Evolutionary conservation across 2,329 filamentous ascomycete genomes (phyloP), one percentile per base, ranked within the genome.

Genomic region (Colletotrichum truncatum): DNA sequence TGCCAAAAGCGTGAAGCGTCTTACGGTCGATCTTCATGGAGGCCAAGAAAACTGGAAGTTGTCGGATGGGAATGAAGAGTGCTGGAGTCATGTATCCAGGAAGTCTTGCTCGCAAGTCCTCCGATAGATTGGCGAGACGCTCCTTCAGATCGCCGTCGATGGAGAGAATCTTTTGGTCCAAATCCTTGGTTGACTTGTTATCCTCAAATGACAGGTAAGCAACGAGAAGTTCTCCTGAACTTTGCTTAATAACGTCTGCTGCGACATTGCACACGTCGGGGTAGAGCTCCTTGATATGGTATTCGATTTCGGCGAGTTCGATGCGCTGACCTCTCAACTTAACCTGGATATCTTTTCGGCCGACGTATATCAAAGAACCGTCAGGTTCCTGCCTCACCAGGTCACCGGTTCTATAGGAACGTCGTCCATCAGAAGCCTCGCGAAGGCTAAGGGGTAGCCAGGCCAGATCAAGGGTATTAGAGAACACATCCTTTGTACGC

Each of bases 31-130:
- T 46, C 43, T 73, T 73, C 7, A 68, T 68, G 5, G 68, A 68
- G 1, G 34, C 26, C 0, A 56, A 68, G 30, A 64, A 43, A 2
- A 70, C n/a, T n/a, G 71, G 36, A 72, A 39, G 6, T 34, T 25
- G 2, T 43, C 41, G 6, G 71, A 52, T 4, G 62, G 43, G 16
- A n/a, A 69, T 32, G 45, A 69, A 60, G 12, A 66, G 34, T 1
- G 53, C 38, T 1, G 71, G 71, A 1, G 72, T 39, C 70, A 73
- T 72, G 54, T 70, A 70, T 3, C 41, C 52, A 2, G 70, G 70
- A 2, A 73, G 10, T 3, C 5, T 41, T 4, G 61, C 23, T 3
- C 11, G 6, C 12, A 39, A n/a, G n/a, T n/a, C n/a, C n/a, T n/a
- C n/a, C n/a, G n/a, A n/a, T n/a, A n/a, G n/a, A n/a, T n/a, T n/a